Evolutionary conservation across 2,329 filamentous ascomycete species (phyloP).

Genomic region (Aureobasidium sp.): DNA sequence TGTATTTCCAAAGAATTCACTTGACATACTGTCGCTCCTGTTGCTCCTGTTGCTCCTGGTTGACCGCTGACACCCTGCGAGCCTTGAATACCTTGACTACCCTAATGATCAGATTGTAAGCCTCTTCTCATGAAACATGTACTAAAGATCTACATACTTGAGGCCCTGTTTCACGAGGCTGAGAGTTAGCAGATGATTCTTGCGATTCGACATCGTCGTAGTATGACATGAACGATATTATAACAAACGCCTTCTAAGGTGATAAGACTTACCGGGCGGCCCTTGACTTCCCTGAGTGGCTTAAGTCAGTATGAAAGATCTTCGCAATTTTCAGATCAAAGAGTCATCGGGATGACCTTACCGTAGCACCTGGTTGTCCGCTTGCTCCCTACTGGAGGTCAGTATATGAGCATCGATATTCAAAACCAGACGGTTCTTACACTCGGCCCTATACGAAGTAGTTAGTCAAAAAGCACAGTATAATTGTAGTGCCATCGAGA

Average conservation of each 20-base stretch:
- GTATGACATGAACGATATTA: background rate
- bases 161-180: background rate
- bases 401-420: background rate
- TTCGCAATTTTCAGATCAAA: background rate
- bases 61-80: background rate
- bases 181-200: background rate
- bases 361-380: constrained; percentile 18
- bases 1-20: too few relatives aligned
- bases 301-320: background rate
- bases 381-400: background rate
- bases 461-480: background rate
- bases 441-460: background rate
- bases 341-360: background rate
- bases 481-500: background rate
- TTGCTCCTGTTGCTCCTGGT: background rate
- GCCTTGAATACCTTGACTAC: background rate
- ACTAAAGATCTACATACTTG: background rate
- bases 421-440: background rate
- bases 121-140: too few relatives aligned
- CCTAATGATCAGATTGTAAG: background rate
- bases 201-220: background rate
- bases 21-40: too few relatives aligned
- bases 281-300: background rate
- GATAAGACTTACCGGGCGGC: background rate
- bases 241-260: background rate